Percentiles rank a stretch among this genome's conserved stretches.
Conservation (phyloP, 768 basidiomycete genomes). For the Lactifluus echinatus region DNA sequence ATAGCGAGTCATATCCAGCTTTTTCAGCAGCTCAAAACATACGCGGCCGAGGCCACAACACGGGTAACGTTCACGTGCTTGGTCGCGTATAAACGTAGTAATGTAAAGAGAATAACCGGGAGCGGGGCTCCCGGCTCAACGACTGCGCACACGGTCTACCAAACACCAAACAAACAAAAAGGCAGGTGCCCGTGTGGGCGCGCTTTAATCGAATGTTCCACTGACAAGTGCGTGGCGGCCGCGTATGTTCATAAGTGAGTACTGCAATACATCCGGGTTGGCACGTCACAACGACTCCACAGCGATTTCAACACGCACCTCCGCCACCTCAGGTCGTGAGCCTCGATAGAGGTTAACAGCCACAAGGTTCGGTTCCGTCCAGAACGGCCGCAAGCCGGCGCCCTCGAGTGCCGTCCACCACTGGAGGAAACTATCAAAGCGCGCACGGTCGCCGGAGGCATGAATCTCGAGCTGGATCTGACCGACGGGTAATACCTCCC, state of each 20-base stretch:
- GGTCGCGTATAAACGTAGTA: not conserved
- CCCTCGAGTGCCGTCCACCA: conserved; percentile 57
- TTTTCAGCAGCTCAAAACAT: too few relatives aligned
- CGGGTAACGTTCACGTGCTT: too few relatives aligned
- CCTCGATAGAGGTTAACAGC: conserved; percentile 33
- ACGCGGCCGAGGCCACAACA: too few relatives aligned
- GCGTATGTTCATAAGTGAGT: conserved; percentile 23
- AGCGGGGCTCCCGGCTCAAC: not conserved
- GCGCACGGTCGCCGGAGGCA: conserved; percentile 24
- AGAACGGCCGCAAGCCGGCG: conserved; percentile 48
- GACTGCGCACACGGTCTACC: not conserved
- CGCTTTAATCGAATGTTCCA: not conserved
- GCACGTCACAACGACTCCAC: not conserved
- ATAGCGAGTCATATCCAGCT: too few relatives aligned
- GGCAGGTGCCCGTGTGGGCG: not conserved
- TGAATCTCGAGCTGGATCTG: conserved; percentile 68
- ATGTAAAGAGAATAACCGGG: not conserved
- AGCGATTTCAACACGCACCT: conserved; percentile 22
- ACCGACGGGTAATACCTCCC: conserved; percentile 45
- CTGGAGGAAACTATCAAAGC: conserved; percentile 42
- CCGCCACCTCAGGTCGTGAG: conserved; percentile 31
- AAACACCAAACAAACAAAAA: not conserved
- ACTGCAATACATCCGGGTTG: conserved; percentile 25
- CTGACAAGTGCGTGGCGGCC: conserved; percentile 4
- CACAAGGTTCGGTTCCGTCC: conserved; percentile 46